A percentile compares a stretch with the other conserved stretches of the same genome.
phyloP scores from a whole-genome alignment of 129 eudicot species.

The Erigeron canadensis region DNA sequence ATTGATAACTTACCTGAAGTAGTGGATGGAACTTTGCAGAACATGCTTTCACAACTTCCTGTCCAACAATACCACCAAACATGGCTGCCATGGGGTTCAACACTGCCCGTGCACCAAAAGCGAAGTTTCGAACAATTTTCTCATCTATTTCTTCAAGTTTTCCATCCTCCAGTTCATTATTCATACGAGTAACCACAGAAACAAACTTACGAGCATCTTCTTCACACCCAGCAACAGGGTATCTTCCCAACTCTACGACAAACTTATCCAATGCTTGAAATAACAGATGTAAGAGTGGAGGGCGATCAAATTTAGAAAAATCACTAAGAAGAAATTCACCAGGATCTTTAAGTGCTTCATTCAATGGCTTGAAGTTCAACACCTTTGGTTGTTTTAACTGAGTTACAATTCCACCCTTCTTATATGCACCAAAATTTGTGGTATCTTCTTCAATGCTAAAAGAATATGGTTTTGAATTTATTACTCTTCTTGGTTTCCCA shows the following conservation, averaged over 20 bases:
- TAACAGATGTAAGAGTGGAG: constrained; percentile 82
- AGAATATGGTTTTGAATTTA: constrained; percentile 70
- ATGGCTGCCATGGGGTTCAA: constrained; percentile 91
- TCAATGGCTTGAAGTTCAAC: constrained; percentile 66
- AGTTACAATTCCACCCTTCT: constrained; percentile 79
- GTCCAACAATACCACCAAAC: constrained; percentile 95
- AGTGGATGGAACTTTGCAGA: constrained; percentile 97
- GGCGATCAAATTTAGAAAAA: constrained; percentile 85
- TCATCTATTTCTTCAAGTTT: constrained; percentile 51
- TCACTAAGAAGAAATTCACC: constrained; percentile 90
- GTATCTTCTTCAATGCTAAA: constrained; percentile 84
- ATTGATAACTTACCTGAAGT: constrained; percentile 58
- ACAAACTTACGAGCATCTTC: constrained; percentile 63
- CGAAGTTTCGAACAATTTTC: constrained; percentile 48
- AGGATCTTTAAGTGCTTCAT: constrained; percentile 71
- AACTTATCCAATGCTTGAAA: constrained; percentile 83
- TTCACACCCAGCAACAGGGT: constrained; percentile 66
- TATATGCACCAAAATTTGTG: constrained; percentile 51
- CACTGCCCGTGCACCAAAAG: constrained; percentile 90
- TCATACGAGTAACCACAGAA: constrained; percentile 43
- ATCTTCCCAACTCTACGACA: constrained; percentile 47
- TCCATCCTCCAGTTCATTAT: constrained; percentile 41
- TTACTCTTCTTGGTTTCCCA: constrained; percentile 75
- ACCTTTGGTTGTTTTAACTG: constrained; percentile 83
- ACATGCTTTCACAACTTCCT: constrained; percentile 94